Evolutionary conservation across 495 filamentous ascomycete species (phyloP), one percentile per base, ranked within the genome.

Genomic region (Talaromyces stipitatus): DNA sequence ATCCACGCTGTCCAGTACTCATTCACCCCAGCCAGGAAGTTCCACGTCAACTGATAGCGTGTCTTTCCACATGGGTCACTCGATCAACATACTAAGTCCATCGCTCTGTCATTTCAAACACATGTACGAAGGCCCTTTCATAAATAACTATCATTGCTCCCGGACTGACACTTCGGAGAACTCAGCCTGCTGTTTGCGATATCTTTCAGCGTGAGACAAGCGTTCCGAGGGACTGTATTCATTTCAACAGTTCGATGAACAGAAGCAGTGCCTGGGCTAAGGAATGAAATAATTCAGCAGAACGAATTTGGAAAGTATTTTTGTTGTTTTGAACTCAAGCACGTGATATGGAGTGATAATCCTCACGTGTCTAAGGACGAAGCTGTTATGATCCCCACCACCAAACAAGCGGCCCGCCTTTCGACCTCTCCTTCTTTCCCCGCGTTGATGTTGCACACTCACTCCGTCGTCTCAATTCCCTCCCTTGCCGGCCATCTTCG

Each of bases 41-140:
- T 28, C 48, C 48, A 51, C 48, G 48, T 51, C 48, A 51, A 30
- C 24, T 10, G 48, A 51, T 51, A 51, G 48, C 27, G 48, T 51
- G 24, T 51, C 48, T 11, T 51, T n/a, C 0, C 30, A 47, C 43
- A 47, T 47, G 22, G 43, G 43, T n/a, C 22, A 22, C 12, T 47
- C 43, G n/a, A 47, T 7, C 22, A 46, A 46, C 41, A 24, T 46
- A 24, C 8, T 18, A 22, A 12, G 1, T 10, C 43, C 43, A 12
- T 47, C n/a, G 18, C 20, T 26, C 22, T 47, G 8, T 23, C 10
- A 47, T 12, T 4, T 26, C 9, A 3, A 5, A 47, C 3, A 47
- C 43, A 47, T 41, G 36, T 41, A n/a, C 3, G 36, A 18, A 10
- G 4, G 3, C n/a, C n/a, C 9, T 41, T 47, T 47, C 43, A 47